Percentiles rank a stretch among this genome's conserved stretches.
Conservation (phyloP, 208 protist species). For the Leishmania arabica region DNA sequence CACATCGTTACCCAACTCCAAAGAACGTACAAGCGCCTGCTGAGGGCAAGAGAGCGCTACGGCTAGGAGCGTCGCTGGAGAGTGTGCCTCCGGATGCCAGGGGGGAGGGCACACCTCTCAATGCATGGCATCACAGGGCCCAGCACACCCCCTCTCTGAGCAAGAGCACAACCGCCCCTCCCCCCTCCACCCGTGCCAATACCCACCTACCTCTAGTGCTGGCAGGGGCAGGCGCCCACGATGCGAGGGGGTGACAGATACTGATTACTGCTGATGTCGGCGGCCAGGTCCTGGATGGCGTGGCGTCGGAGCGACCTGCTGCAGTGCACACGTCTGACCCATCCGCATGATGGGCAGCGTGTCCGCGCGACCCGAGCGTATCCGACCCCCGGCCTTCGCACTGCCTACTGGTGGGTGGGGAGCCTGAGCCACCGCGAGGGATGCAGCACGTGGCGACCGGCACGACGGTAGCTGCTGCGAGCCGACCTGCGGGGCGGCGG, state of each 20-base stretch:
- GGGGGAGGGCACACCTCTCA: background rate
- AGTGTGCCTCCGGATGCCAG: background rate
- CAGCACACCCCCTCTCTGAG: background rate
- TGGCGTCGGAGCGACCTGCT: background rate
- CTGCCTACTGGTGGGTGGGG: background rate
- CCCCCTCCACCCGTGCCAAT: background rate
- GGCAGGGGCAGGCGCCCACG: background rate
- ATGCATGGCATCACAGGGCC: background rate
- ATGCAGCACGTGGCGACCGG: background rate
- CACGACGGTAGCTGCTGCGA: background rate
- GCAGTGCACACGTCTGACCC: background rate
- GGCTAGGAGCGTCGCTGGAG: background rate
- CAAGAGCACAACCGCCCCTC: too few species aligned
- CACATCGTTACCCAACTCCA: slow-evolving; percentile 10
- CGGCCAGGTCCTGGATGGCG: background rate
- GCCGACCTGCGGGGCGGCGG: background rate
- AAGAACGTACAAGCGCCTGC: slow-evolving; percentile 9
- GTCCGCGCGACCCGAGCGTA: background rate
- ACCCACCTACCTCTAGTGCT: background rate
- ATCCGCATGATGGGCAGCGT: background rate
- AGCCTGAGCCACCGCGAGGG: background rate
- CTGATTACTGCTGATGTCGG: background rate
- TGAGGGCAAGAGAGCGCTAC: background rate
- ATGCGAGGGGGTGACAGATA: background rate
- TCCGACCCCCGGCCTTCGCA: background rate